A percentile compares a stretch with the other conserved stretches of the same genome.
Conservation (phyloP, 164 flowering plant genomes). For the Liriodendron chinense region DNA sequence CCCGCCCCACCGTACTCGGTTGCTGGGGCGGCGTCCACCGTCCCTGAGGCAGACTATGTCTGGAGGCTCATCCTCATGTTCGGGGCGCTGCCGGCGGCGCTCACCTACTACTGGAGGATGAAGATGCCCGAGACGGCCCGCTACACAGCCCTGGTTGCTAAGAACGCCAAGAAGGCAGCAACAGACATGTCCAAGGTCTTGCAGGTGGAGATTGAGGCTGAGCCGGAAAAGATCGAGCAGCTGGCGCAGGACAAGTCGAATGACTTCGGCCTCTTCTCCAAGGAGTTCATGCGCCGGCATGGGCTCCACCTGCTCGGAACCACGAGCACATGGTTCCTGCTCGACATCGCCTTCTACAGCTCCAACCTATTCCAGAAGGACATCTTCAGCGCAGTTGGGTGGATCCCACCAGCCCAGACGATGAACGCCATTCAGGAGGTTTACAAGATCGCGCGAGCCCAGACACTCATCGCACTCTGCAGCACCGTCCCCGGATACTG, state of each 20-base stretch:
- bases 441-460: slow-evolving; percentile 26
- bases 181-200: slow-evolving; percentile 41
- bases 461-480: slow-evolving; percentile 34
- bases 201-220: slow-evolving; percentile 29
- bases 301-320: slow-evolving; percentile 18
- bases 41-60: slow-evolving; percentile 54
- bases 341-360: slow-evolving; percentile 46
- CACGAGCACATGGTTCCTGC: slow-evolving; percentile 36
- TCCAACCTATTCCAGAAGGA: slow-evolving; percentile 35
- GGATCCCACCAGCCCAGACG: slow-evolving; percentile 30
- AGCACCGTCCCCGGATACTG: slow-evolving; percentile 39
- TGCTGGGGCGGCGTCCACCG: slow-evolving; percentile 43
- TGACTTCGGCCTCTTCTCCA: slow-evolving; percentile 18
- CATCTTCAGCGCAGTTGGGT: slow-evolving; percentile 30
- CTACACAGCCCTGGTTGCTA: slow-evolving; percentile 60
- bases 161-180: slow-evolving; percentile 43
- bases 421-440: slow-evolving; percentile 37
- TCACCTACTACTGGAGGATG: slow-evolving; percentile 81
- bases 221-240: slow-evolving; percentile 24
- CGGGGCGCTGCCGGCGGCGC: slow-evolving; percentile 69
- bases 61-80: slow-evolving; percentile 75
- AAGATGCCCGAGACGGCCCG: slow-evolving; percentile 72
- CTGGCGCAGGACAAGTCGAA: background rate
- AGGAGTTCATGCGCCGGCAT: slow-evolving; percentile 13
- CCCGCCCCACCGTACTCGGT: slow-evolving; percentile 41